These are phyloP conservation scores for Phytophthora europaea DNA, from an alignment of 352 stramenopile genomes.

Conservation along the genomic window DNA sequence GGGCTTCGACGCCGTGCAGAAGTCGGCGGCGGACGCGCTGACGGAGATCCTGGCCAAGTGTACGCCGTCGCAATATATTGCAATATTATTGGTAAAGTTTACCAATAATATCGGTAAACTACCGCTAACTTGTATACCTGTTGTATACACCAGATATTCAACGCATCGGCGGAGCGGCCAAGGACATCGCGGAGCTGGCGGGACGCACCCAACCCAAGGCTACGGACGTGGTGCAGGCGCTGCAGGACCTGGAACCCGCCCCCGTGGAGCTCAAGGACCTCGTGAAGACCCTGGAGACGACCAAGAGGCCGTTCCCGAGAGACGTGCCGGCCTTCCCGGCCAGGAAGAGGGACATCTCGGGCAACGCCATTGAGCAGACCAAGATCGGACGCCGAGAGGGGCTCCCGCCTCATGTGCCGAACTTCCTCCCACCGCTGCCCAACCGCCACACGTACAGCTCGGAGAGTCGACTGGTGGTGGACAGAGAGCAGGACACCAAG, in stretches of 20 bases:
- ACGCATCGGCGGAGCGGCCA: conserved; percentile 53
- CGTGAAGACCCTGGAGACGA: conserved; percentile 61
- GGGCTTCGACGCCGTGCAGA: conserved; percentile 67
- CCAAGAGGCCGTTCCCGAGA: conserved; percentile 62
- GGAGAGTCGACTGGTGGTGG: conserved; percentile 61
- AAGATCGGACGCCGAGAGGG: conserved; percentile 67
- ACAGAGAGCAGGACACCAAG: conserved; percentile 65
- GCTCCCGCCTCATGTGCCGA: conserved; percentile 58
- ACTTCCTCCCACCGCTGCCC: conserved; percentile 61
- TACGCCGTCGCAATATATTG: conserved; percentile 22
- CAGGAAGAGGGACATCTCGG: conserved; percentile 56
- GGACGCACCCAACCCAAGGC: conserved; percentile 60
- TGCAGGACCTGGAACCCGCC: conserved; percentile 56
- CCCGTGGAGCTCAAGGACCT: conserved; percentile 60
- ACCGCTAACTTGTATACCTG: neutral
- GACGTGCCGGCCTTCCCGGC: conserved; percentile 64
- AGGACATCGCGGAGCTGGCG: conserved; percentile 66
- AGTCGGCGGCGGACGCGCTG: conserved; percentile 58
- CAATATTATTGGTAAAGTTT: conserved; percentile 15
- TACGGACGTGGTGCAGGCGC: conserved; percentile 56
- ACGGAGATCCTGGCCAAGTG: conserved; percentile 66
- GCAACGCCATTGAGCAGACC: conserved; percentile 61
- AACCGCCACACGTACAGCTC: conserved; percentile 73
- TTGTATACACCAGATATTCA: conserved; percentile 53
- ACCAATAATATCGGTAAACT: conserved; percentile 19